Evolutionary conservation across 164 flowering plant genomes (phyloP).

Genomic region (Liquidambar formosana): DNA sequence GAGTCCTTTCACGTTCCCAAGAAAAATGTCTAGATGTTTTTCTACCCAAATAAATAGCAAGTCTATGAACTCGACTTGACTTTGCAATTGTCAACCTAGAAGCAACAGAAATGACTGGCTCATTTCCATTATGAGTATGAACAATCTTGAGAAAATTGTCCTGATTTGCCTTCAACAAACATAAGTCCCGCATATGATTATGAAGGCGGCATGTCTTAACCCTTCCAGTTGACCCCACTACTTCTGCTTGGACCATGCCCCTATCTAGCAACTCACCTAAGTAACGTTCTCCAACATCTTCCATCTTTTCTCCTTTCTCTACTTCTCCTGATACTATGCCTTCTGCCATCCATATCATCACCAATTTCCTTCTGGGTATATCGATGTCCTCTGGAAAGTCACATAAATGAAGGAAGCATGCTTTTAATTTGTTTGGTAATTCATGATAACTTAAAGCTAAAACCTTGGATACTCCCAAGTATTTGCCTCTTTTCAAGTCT

Average conservation of each 20-base stretch:
- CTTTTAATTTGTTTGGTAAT: slow-evolving; percentile 31
- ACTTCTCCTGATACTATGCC: slow-evolving; percentile 19
- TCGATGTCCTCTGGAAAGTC: slow-evolving; percentile 26
- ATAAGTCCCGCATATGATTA: slow-evolving; percentile 29
- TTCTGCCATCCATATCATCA: slow-evolving; percentile 36
- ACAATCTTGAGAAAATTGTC: slow-evolving; percentile 19
- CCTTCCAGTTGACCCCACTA: neutral
- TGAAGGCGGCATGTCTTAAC: slow-evolving; percentile 17
- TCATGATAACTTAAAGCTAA: slow-evolving; percentile 31
- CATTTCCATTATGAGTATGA: no score
- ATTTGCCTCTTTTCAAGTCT: slow-evolving; percentile 9
- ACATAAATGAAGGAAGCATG: slow-evolving; percentile 35
- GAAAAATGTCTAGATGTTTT: no score
- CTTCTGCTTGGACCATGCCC: slow-evolving; percentile 23
- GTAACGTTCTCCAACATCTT: slow-evolving; percentile 29
- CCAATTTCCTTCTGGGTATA: slow-evolving; percentile 12
- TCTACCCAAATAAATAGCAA: slow-evolving; percentile 2
- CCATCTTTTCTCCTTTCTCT: slow-evolving; percentile 5
- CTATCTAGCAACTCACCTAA: slow-evolving; percentile 20
- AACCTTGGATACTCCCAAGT: slow-evolving; percentile 3
- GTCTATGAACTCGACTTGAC: slow-evolving; percentile 5
- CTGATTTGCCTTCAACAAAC: slow-evolving; percentile 20
- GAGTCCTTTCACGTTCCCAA: neutral
- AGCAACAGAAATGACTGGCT: no score
- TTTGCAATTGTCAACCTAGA: no score